These are phyloP conservation scores for Lactifluus volemus DNA, from an alignment of 768 basidiomycete species.

Conservation along the genomic window DNA sequence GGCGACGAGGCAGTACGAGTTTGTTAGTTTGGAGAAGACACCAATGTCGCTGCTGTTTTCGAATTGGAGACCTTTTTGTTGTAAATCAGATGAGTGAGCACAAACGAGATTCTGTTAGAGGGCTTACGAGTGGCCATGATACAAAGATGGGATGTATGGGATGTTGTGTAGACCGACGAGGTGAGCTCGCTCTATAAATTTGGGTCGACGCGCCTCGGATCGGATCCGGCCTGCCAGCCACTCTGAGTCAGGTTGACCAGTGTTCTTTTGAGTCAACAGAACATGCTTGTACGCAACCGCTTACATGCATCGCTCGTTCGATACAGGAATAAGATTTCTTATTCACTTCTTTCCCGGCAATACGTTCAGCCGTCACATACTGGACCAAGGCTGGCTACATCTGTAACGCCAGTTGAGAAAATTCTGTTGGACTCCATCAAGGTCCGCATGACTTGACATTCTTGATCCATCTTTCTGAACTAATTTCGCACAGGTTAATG, in stretches of 20 bases:
- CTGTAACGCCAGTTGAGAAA: conserved; percentile 41
- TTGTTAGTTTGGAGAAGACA: conserved; percentile 95
- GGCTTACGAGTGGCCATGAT: conserved; percentile 59
- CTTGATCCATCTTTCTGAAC: background rate
- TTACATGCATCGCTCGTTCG: background rate
- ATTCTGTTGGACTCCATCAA: conserved; percentile 65
- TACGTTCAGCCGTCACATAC: background rate
- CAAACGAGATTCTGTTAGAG: background rate
- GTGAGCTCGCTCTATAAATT: background rate
- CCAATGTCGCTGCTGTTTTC: conserved; percentile 94
- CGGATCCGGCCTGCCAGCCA: background rate
- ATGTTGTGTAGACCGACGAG: background rate
- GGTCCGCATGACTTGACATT: conserved; percentile 30
- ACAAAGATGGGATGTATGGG: background rate
- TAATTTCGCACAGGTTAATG: conserved; percentile 52
- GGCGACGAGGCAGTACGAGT: conserved; percentile 93
- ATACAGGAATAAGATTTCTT: background rate
- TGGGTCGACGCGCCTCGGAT: background rate
- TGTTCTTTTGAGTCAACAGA: background rate
- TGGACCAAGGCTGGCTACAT: background rate
- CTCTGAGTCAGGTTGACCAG: background rate
- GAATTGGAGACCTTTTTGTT: conserved; percentile 69
- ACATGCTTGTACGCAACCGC: background rate
- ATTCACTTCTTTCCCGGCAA: background rate
- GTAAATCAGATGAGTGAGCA: no score